phyloP scores from a whole-genome alignment of 768 basidiomycete genomes.

The Epithele typhae region DNA sequence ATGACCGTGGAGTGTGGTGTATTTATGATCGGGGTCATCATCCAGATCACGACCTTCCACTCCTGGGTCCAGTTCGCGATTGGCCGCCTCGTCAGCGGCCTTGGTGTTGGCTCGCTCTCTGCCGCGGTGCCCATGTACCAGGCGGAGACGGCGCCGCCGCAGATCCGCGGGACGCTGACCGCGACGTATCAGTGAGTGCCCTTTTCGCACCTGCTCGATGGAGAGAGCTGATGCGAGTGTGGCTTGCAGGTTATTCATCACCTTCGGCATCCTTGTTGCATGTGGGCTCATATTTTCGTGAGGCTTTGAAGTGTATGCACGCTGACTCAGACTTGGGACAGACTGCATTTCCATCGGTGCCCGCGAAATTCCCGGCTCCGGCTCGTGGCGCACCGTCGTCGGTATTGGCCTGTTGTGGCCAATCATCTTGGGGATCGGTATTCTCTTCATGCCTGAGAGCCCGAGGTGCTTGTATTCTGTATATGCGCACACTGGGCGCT shows the following conservation, averaged over 20 bases:
- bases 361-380: slow-evolving; percentile 39
- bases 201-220: background rate
- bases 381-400: slow-evolving; percentile 60
- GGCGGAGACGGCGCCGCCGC: slow-evolving; percentile 68
- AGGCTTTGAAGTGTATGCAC: slow-evolving; percentile 2
- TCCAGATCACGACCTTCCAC: slow-evolving; percentile 46
- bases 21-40: slow-evolving; percentile 57
- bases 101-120: slow-evolving; percentile 65
- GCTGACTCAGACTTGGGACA: slow-evolving; percentile 17
- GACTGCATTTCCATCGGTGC: slow-evolving; percentile 72
- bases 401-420: slow-evolving; percentile 63
- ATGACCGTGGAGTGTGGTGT: slow-evolving; percentile 58
- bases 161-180: slow-evolving; percentile 67
- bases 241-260: slow-evolving; percentile 64
- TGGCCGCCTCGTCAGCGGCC: slow-evolving; percentile 60
- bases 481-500: background rate
- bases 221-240: too few relatives aligned
- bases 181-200: slow-evolving; percentile 27
- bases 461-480: slow-evolving; percentile 34
- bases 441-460: slow-evolving; percentile 67
- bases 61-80: slow-evolving; percentile 67
- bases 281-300: slow-evolving; percentile 33
- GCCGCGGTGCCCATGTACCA: slow-evolving; percentile 72
- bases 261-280: slow-evolving; percentile 64
- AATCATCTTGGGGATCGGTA: slow-evolving; percentile 54